Evolutionary conservation across 805 yeast species (phyloP).

Genomic region (Geotrichum ghanense): DNA sequence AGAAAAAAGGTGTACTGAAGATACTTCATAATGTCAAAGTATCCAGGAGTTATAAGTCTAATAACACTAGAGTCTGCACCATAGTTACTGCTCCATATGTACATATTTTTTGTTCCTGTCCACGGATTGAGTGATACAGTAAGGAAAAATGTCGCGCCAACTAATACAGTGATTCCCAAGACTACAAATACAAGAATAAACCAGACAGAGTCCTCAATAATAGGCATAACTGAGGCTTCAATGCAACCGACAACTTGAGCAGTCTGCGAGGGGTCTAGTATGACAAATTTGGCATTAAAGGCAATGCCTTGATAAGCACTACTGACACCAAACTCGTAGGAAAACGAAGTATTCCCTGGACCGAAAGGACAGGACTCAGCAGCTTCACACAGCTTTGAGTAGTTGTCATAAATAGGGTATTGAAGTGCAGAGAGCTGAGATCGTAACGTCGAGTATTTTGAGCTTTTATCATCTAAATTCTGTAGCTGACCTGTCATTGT

Average conservation of each 20-base stretch:
- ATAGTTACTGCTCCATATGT: slow-evolving; percentile 41
- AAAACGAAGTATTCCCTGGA: slow-evolving; percentile 13
- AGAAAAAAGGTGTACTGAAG: slow-evolving; percentile 49
- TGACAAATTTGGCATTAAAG: slow-evolving; percentile 16
- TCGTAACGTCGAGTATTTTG: slow-evolving; percentile 16
- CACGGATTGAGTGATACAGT: slow-evolving; percentile 38
- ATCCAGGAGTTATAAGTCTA: slow-evolving; percentile 42
- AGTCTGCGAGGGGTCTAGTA: slow-evolving; percentile 17
- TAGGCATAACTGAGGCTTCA: slow-evolving; percentile 38
- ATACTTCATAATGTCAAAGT: slow-evolving; percentile 37
- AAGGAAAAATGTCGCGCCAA: slow-evolving; percentile 23
- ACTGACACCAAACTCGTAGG: slow-evolving; percentile 10
- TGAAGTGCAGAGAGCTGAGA: slow-evolving; percentile 15
- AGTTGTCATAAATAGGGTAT: slow-evolving; percentile 12
- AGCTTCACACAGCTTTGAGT: slow-evolving; percentile 19
- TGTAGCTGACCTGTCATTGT: neutral
- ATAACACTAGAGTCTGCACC: slow-evolving; percentile 45
- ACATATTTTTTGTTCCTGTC: slow-evolving; percentile 45
- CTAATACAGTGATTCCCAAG: slow-evolving; percentile 29
- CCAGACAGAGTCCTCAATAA: slow-evolving; percentile 28
- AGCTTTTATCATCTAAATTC: neutral
- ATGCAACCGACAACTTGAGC: slow-evolving; percentile 36
- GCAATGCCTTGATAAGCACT: slow-evolving; percentile 15
- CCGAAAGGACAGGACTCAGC: slow-evolving; percentile 20
- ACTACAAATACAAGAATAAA: slow-evolving; percentile 31